Evolutionary conservation across 176 grass and related monocot species (phyloP), one percentile per base, ranked within the genome.

Genomic region (Oryza meridionalis): DNA sequence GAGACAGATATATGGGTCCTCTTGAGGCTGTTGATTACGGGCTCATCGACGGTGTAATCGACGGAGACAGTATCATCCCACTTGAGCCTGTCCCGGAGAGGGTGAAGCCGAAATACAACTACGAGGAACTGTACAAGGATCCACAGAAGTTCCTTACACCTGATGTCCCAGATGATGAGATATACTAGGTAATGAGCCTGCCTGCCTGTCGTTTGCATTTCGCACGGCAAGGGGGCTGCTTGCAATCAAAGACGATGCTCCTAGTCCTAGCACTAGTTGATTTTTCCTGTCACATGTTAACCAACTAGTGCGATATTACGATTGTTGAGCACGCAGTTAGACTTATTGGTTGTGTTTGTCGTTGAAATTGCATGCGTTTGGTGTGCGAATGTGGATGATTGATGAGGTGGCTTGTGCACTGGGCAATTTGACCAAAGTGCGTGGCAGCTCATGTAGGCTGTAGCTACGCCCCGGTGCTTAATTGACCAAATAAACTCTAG

Each of bases 21-120:
- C 84, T 90, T 15, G 96, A 98, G 89, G 96, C 91, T 19, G 93
- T 95, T 31, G 89, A 92, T 77, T 98, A 98, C 43, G 96, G 96
- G 37, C 63, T 98, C 76, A 94, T 98, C 26, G 96, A 98, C 47
- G 87, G 93, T 2, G 90, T 95, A 80, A 86, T 98, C 2, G 96
- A 98, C 11, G 53, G 65, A 61, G 91, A 93, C 86, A 88, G 85
- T 35, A 88, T 98, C 76, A 95, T 98, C 62, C 80, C 92, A 4
- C 93, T 93, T 74, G 59, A 67, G 25, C 88, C 92, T 21, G 89
- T 95, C 26, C 80, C 79, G 5, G 90, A 88, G 73, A 91, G 77
- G 70, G 88, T 92, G 85, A 95, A 90, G 58, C 82, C 91, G 35
- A 93, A 87, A 35, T 75, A 86, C 38, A 82, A 94, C 46, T 94